Evolutionary conservation across 148 eudicot species (phyloP).

Genomic region (Vaccinium darrowii): DNA sequence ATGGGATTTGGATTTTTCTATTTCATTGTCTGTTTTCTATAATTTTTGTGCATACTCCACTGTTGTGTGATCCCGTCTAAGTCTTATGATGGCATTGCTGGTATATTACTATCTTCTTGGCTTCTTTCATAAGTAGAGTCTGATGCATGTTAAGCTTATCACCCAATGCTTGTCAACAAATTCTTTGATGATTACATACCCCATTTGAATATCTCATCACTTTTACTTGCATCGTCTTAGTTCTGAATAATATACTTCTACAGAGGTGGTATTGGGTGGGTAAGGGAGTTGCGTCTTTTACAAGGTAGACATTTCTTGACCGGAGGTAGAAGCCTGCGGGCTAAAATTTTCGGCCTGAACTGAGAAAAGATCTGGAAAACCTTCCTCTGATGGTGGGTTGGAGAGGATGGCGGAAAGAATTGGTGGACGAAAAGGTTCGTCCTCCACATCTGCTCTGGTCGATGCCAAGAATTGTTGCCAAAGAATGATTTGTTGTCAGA

Average conservation of each 20-base stretch:
- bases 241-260: not conserved
- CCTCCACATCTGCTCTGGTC: not conserved
- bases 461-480: not conserved
- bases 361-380: not conserved
- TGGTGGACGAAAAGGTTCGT: not conserved
- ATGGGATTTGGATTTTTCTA: not conserved
- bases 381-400: not conserved
- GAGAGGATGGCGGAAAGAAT: not conserved
- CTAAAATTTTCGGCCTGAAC: not conserved
- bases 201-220: not conserved
- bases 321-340: not conserved
- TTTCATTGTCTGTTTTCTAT: not conserved
- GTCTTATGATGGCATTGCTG: too few species aligned
- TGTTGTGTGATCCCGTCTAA: not conserved
- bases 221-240: not conserved
- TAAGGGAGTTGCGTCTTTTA: not conserved
- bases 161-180: not conserved
- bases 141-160: not conserved
- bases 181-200: not conserved
- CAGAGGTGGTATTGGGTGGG: not conserved
- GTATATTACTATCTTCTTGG: slow-evolving; percentile 6
- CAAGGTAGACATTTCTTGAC: not conserved
- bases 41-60: not conserved
- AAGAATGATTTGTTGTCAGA: not conserved
- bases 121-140: not conserved